Percentiles rank a stretch among this genome's conserved stretches.
These are phyloP conservation scores for Aspergillus ochraceus DNA, from an alignment of 2,329 filamentous ascomycete species.

Conservation along the genomic window DNA sequence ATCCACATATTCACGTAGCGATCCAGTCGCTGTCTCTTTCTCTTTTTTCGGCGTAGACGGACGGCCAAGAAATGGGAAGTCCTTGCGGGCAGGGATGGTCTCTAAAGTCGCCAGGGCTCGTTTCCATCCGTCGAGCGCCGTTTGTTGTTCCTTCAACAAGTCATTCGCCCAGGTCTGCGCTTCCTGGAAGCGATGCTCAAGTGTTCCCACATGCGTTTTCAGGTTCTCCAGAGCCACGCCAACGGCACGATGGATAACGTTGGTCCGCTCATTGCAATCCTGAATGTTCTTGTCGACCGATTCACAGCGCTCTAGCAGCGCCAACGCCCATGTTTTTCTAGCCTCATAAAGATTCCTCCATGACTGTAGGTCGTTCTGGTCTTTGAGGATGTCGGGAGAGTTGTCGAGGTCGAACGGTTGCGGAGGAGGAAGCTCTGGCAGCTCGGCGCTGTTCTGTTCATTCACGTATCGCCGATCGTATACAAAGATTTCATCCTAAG, in stretches of 20 bases:
- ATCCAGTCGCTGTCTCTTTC: constrained; percentile 52
- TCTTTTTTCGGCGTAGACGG: constrained; percentile 42
- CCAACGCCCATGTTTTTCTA: constrained; percentile 75
- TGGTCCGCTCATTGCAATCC: constrained; percentile 49
- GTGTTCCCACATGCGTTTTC: constrained; percentile 47
- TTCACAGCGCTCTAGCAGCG: constrained; percentile 67
- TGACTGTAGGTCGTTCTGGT: constrained; percentile 77
- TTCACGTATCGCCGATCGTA: constrained; percentile 78
- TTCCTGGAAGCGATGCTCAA: constrained; percentile 48
- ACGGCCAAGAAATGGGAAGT: constrained; percentile 43
- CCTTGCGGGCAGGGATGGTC: constrained; percentile 44
- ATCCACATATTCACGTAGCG: constrained; percentile 75
- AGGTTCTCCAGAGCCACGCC: constrained; percentile 81
- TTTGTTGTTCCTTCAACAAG: constrained; percentile 44
- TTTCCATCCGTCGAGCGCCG: constrained; percentile 46
- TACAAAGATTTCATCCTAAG: constrained; percentile 81
- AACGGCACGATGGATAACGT: constrained; percentile 70
- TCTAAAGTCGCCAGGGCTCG: constrained; percentile 37
- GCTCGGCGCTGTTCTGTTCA: constrained; percentile 47
- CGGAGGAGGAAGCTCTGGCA: constrained; percentile 54
- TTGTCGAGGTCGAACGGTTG: constrained; percentile 60
- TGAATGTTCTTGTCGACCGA: constrained; percentile 63
- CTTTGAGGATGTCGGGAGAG: constrained; percentile 76
- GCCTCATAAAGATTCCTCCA: constrained; percentile 86
- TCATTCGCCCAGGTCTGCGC: constrained; percentile 48